These are phyloP conservation scores for Solanum corneliomulleri DNA, from an alignment of 257 asterid genomes.

Conservation along the genomic window DNA sequence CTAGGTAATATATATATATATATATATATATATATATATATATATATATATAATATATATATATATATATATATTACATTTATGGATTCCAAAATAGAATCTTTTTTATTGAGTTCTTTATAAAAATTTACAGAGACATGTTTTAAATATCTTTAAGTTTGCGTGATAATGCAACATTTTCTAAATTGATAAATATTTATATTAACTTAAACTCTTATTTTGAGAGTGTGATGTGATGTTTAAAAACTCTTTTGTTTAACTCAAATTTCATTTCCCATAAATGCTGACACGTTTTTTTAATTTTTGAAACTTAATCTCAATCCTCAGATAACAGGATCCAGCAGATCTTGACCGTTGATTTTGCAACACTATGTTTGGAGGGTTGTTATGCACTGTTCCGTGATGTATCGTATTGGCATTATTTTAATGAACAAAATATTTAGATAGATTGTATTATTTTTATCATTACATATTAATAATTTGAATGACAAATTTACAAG, in stretches of 20 bases:
- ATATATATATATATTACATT: neutral
- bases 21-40: no score
- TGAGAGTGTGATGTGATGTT: neutral
- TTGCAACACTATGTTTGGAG: neutral
- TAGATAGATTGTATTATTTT: no score
- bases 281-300: neutral
- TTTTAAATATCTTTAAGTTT: neutral
- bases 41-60: no score
- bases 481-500: neutral
- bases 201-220: neutral
- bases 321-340: neutral
- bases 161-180: neutral
- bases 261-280: neutral
- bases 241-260: neutral
- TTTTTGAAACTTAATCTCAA: neutral
- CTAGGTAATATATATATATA: no score
- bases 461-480: no score
- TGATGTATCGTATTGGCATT: neutral
- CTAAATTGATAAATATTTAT: neutral
- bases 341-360: slow-evolving; percentile 7
- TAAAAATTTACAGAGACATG: neutral
- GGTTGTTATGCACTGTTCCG: no score
- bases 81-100: neutral
- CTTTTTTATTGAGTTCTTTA: neutral
- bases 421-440: no score